These are phyloP conservation scores for Monosporozyma aerobia DNA, from an alignment of 805 yeast genomes.

Conservation along the genomic window DNA sequence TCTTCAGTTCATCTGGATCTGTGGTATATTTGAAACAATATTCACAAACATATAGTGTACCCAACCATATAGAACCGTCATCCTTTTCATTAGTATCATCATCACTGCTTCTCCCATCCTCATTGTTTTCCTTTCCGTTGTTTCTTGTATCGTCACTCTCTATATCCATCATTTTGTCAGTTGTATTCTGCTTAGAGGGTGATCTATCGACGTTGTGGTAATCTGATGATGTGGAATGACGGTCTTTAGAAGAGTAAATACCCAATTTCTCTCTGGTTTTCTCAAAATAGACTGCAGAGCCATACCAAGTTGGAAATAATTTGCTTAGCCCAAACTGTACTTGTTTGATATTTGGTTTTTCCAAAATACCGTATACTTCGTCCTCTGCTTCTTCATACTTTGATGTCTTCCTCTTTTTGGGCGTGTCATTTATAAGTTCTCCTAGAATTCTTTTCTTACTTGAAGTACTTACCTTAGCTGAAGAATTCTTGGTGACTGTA, in stretches of 20 bases:
- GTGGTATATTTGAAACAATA: constrained; percentile 77
- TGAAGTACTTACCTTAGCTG: neutral
- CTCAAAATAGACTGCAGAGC: constrained; percentile 69
- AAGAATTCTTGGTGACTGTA: neutral
- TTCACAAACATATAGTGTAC: constrained; percentile 62
- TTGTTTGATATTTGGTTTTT: constrained; percentile 50
- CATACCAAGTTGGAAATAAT: constrained; percentile 78
- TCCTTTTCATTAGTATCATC: constrained; percentile 2
- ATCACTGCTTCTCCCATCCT: neutral
- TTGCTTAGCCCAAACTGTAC: constrained; percentile 57
- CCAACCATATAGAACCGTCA: constrained; percentile 39
- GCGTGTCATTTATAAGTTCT: neutral
- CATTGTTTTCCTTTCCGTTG: neutral
- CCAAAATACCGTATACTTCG: constrained; percentile 47
- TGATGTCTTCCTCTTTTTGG: neutral
- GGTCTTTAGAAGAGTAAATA: neutral
- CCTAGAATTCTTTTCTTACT: neutral
- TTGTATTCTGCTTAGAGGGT: neutral
- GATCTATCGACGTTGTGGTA: neutral
- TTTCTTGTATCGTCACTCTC: neutral
- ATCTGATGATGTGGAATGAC: neutral
- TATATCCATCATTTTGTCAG: neutral
- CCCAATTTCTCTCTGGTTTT: constrained; percentile 11
- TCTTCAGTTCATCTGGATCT: constrained; percentile 32
- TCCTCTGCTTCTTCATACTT: constrained; percentile 29